Evolutionary conservation across 129 eudicot genomes (phyloP), one percentile per base, ranked within the genome.

Genomic region (Flaveria ramosissima): DNA sequence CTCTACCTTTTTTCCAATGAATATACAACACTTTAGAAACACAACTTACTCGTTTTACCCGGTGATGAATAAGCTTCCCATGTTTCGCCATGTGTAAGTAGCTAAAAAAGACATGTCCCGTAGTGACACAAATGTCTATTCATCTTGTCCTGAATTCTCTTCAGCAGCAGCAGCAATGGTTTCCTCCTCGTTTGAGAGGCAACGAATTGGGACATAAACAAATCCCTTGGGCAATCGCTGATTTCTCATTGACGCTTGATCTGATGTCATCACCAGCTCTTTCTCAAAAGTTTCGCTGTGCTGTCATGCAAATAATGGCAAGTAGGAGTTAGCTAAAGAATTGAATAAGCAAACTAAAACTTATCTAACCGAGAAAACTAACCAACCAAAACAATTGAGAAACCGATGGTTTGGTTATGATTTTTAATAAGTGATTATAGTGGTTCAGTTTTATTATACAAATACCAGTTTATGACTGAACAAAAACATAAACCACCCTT

Each of bases 151-250:
- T 61, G 83, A 72, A 67, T 82, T 80, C 80, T 82, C 86, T 71
- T 68, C 86, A 4, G 76, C 73, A 7, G 73, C 73, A 68, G 80
- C 92, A 46, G 85, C 80, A 70, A 71, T 72, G 23, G 85, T 81
- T 65, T 84, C 96, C 83, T 94, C 85, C 74, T 89, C 98, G 61
- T 89, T 91, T 10, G 98, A 82, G 50, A 93, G 96, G 77, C 85
- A 80, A 56, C 89, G 83, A 16, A 90, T 79, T 30, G 97, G 96
- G 82, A 91, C 98, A 80, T 94, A 91, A 70, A 91, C 89, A 72
- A 84, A 91, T 75, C 98, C 98, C 83, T 94, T 94, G 0, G 98
- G 98, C 51, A 94, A 85, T 39, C 98, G 87, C 59, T 88, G 97
- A 72, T 94, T 94, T 80, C 86, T 91, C 96, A 94, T 76, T 19